Base-by-base conservation (phyloP, 225 moss, liverwort and hornwort genomes). In the Climacium dendroides region DNA sequence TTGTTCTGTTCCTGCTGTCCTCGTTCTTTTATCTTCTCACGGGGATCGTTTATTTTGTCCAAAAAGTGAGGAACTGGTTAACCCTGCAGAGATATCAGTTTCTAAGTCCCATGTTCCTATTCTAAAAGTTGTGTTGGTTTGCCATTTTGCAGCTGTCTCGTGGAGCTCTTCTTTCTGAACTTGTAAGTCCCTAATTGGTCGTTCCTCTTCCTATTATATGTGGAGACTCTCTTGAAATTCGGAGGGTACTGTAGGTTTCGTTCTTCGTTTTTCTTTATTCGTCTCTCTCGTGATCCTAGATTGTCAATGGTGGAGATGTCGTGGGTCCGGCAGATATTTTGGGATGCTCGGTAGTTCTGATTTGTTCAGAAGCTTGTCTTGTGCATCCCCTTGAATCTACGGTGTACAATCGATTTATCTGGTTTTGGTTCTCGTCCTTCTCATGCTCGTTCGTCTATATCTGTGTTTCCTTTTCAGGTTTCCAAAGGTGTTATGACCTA, bases 401-500 rank as follows among this genome's bases (percentile, higher is more conserved):
- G 19, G 8, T 50, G 5, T 57, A 13, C 10, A n/a, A 1, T 50
- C 60, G 32, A 8, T 85, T 5, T 39, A 19, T 59, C 17, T 28
- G 24, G 24, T n/a, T 47, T 63, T 37, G 63, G 10, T 83, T 80
- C 19, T 54, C 26, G 15, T 55, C 7, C 35, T 57, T 52, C 32
- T 88, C 63, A 45, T 43, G 32, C 28, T 32, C 70, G 9, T 65
- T 50, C 52, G 19, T 67, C 4, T 35, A 2, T 30, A 61, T 78
- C 4, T 64, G 18, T 64, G 22, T 80, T 81, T 50, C 41, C 45
- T 74, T 39, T 89, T 50, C 89, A 98, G 98, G 96, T 96, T 85
- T 93, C 96, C 1, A 98, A 98, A 91, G 98, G 98, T 82, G 95
- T 98, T 11, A 92, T 98, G 97, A 96, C 96, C 4, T 98, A 98